Conservation (phyloP, 2,329 filamentous ascomycete species). For the Gyromitra esculenta region DNA sequence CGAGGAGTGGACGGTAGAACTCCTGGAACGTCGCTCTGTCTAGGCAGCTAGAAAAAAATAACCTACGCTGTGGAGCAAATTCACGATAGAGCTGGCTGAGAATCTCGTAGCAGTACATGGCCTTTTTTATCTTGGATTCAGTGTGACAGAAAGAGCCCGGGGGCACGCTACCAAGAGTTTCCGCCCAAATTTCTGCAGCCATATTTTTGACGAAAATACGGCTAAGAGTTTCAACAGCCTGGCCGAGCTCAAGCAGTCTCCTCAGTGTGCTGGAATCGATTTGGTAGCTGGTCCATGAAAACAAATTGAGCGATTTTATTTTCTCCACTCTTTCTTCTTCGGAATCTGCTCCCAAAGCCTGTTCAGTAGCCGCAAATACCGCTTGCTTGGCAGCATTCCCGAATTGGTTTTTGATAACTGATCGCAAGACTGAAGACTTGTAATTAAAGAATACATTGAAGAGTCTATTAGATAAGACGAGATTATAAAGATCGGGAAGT, state of each 20-base stretch:
- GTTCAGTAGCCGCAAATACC: not conserved
- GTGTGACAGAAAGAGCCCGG: not conserved
- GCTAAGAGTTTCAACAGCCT: not conserved
- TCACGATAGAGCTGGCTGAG: not conserved
- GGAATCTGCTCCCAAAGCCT: constrained; percentile 1
- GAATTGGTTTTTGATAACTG: not conserved
- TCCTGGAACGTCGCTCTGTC: not conserved
- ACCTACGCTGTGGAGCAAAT: not conserved
- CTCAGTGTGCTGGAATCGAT: not conserved
- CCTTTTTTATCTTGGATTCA: not conserved
- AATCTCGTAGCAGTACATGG: not conserved
- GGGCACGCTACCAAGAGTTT: not conserved
- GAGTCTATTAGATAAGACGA: not conserved
- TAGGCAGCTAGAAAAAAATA: not conserved
- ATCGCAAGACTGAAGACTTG: not conserved
- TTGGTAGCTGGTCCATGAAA: not conserved
- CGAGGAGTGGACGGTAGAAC: not conserved
- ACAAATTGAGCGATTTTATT: not conserved
- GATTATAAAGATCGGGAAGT: not conserved
- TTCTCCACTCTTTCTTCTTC: not conserved
- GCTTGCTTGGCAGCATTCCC: not conserved
- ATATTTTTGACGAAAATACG: not conserved
- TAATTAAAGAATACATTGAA: not conserved
- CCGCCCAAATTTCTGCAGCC: not conserved
- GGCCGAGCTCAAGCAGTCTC: not conserved